Evolutionary conservation across 352 stramenopile species (phyloP), one percentile per base, ranked within the genome.

Genomic region (Thraustochytrium sp.): DNA sequence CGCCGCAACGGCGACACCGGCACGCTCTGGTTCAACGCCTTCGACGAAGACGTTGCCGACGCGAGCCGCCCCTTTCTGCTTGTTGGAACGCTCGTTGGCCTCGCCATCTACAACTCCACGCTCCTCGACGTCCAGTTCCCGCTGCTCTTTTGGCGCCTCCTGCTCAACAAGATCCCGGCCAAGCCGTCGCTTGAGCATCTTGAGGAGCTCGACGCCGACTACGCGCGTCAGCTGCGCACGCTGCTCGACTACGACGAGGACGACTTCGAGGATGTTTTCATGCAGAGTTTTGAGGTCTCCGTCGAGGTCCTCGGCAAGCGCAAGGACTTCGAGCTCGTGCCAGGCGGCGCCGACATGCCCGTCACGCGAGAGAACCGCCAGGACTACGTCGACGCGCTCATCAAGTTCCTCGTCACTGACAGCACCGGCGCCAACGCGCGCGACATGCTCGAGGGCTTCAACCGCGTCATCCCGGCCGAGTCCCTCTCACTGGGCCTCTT

Each of bases 341-440:
- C 90, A 26, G 91, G 90, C 40, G 96, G 96, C 4, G 89, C 88
- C n/a, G 88, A 96, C 76, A 93, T 98, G 38, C 34, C 88, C 0
- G 94, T 99, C 23, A 98, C 95, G 16, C 92, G 92, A 34, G 90
- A 91, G 18, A 99, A 98, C 88, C 96, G 96, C 75, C 89, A 97
- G 55, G 93, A 97, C 86, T 99, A 98, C 88, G 89, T 99, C 18
- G 87, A 95, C 44, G 87, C 95, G n/a, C 91, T 98, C 62, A 91
- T 97, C 36, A 93, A 96, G 76, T 95, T 96, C 88, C 90, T 96
- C 40, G 92, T 98, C 89, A 94, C 97, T 36, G 92, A 94, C 74
- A 93, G 88, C 51, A 92, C 98, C 49, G 76, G 90, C 26, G 86
- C 93, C 53, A 94, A 98, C 85, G 94, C 98, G 55, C 86, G 91